Base-by-base conservation (phyloP, 2,329 filamentous ascomycete species). In the Ophiostoma piceae region DNA sequence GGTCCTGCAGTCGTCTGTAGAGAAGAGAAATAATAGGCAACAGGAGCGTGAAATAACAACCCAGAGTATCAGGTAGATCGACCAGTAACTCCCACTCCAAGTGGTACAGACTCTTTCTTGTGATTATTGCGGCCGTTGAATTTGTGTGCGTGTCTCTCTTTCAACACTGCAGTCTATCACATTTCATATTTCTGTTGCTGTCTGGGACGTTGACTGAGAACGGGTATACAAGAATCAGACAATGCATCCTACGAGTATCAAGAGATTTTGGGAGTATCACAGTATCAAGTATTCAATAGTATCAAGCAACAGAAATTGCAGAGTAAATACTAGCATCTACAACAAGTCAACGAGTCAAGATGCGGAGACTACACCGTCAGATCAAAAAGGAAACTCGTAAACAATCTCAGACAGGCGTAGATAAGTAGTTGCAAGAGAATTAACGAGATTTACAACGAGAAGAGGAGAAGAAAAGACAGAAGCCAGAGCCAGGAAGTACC, bases 51-150 rank as follows among this genome's bases (percentile, higher is more conserved):
- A 12, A 60, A 35, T 35, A 3, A 8, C 35, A 2, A 6, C 35
- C 35, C 35, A 35, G 35, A 12, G 39, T 14, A 14, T 41, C 39
- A 41, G 39, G 39, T 41, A 41, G 12, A 14, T 14, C 39, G 11
- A 41, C 9, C 39, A 12, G 39, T 16, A 32, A 29, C 12, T 14
- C 7, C 26, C 26, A 32, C 8, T 32, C 19, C 32, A 12, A 39
- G 62, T 65, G 35, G 26, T 35, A 65, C 62, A 22, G 32, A 22
- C 9, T 26, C n/a, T 26, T 37, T 35, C 35, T 39, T 35, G 12
- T 22, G 9, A 41, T 65, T 16, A 65, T 29, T 65, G 62, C 62
- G 62, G 62, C 62, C 62, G 62, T 65, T 65, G 62, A 39, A 22
- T 26, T 4, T 39, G 35, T 65, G 62, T 65, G 62, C 35, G 35